These are phyloP conservation scores for Medicago arabica DNA, from an alignment of 306 rosid species.

Conservation along the genomic window DNA sequence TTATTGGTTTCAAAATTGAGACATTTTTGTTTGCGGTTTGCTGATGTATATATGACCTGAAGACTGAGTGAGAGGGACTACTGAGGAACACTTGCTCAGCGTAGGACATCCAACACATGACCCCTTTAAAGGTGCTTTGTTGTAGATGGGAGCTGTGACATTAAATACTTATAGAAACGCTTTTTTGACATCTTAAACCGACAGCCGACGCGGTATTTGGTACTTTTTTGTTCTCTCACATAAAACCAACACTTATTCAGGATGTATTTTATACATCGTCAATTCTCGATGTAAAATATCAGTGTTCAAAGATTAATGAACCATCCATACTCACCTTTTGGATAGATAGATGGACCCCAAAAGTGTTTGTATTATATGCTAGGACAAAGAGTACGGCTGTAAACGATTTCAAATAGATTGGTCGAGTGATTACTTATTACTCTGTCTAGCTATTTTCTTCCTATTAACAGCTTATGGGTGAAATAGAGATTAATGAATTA, in stretches of 20 bases:
- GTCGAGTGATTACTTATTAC: neutral
- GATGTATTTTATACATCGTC: neutral
- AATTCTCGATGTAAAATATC: neutral
- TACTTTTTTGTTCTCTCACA: neutral
- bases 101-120: conserved; percentile 12
- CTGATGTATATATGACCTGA: conserved; percentile 13
- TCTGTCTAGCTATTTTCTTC: neutral
- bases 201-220: neutral
- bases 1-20: conserved; percentile 6
- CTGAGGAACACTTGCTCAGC: conserved; percentile 7
- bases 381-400: neutral
- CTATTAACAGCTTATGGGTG: neutral
- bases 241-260: too few species aligned
- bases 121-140: neutral
- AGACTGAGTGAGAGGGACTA: conserved; percentile 9
- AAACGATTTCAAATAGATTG: neutral
- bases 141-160: neutral
- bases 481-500: too few species aligned
- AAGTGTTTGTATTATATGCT: neutral
- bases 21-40: neutral
- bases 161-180: neutral
- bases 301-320: neutral
- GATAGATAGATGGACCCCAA: neutral
- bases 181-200: neutral
- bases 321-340: neutral